These are phyloP conservation scores for Phaeophleospora eucalypticola DNA, from an alignment of 2,329 filamentous ascomycete genomes.

Conservation along the genomic window DNA sequence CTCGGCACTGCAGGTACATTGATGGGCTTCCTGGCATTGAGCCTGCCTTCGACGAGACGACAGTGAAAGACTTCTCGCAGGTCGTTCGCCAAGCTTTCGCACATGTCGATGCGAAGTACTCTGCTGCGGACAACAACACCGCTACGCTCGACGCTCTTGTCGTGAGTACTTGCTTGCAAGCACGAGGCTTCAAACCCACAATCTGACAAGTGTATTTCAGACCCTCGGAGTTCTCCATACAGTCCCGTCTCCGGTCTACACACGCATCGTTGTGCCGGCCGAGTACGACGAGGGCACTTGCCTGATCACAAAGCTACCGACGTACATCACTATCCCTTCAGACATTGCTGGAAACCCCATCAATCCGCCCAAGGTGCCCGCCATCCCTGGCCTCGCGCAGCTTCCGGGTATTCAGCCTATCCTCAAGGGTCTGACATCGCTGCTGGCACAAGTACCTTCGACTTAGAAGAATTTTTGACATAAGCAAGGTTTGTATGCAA, in stretches of 20 bases:
- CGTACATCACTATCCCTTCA: neutral
- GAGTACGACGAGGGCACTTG: neutral
- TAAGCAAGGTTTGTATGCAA: no score
- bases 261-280: neutral
- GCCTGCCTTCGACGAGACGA: neutral
- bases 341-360: neutral
- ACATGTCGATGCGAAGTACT: conserved; percentile 1
- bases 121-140: neutral
- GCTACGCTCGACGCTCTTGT: neutral
- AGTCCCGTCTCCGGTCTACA: neutral
- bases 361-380: neutral
- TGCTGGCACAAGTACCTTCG: neutral
- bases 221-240: neutral
- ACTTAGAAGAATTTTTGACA: no score
- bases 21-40: neutral
- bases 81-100: neutral
- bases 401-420: neutral
- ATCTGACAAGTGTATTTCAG: neutral
- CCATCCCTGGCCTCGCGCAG: neutral
- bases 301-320: conserved; percentile 1
- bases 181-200: neutral
- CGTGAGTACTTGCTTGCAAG: neutral
- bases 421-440: neutral
- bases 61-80: neutral
- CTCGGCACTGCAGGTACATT: neutral